Conservation (phyloP, 345 rosid genomes). For the Hibiscus syriacus region DNA sequence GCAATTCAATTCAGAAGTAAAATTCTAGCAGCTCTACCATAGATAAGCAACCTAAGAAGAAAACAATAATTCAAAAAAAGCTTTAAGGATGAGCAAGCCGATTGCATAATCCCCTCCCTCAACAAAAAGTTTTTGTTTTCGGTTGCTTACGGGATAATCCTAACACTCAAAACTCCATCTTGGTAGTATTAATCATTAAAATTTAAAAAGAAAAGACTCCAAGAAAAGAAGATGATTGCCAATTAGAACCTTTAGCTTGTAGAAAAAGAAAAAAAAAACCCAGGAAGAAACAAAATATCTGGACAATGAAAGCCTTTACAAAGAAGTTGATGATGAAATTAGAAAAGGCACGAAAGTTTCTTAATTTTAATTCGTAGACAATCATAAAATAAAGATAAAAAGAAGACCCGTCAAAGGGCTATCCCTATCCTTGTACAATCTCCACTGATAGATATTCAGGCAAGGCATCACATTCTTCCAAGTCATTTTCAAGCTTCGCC, state of each 20-base stretch:
- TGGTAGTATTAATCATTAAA: neutral
- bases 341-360: neutral
- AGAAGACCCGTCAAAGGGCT: conserved; percentile 1
- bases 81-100: conserved; percentile 13
- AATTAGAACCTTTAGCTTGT: neutral
- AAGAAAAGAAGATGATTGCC: neutral
- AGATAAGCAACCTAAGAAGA: conserved; percentile 21
- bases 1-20: conserved; percentile 5
- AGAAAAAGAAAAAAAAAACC: no score
- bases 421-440: neutral
- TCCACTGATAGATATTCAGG: neutral
- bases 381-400: neutral
- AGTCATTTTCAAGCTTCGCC: neutral
- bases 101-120: conserved; percentile 11
- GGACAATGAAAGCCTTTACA: neutral
- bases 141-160: neutral
- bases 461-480: neutral
- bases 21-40: conserved; percentile 15
- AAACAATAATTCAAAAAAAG: conserved; percentile 14
- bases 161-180: neutral
- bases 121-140: neutral
- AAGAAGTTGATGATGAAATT: neutral
- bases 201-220: neutral
- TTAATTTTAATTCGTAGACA: neutral
- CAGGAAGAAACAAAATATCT: no score